phyloP scores from a whole-genome alignment of 2,329 filamentous ascomycete species.

The Sporothrix dimorphospora region DNA sequence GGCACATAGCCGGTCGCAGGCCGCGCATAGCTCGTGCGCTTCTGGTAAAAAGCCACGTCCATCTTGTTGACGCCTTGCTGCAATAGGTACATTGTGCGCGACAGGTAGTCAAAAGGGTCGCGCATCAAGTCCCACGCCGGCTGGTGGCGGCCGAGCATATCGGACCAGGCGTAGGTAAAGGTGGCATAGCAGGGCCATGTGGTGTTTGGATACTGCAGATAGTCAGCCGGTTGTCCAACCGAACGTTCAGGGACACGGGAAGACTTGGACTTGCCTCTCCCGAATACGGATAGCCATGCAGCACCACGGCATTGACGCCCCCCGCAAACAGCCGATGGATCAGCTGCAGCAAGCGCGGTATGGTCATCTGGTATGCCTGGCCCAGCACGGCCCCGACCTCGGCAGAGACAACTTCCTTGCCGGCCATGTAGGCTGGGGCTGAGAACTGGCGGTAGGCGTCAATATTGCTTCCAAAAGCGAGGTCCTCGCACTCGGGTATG shows the following conservation, averaged over 20 bases:
- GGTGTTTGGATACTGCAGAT: not conserved
- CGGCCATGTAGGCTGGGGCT: not conserved
- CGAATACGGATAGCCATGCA: not conserved
- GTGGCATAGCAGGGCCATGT: not conserved
- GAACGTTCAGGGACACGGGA: not conserved
- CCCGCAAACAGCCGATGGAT: conserved; percentile 6
- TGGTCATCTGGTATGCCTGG: not conserved
- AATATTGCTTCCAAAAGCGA: conserved; percentile 9
- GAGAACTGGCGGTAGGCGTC: conserved; percentile 18
- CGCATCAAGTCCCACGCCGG: not conserved
- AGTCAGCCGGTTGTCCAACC: not conserved
- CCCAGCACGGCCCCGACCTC: conserved; percentile 4
- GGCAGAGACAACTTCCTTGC: not conserved
- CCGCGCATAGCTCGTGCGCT: not conserved
- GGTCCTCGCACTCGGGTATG: conserved; percentile 16
- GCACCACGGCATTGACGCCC: conserved; percentile 1
- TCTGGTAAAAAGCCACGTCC: conserved; percentile 18
- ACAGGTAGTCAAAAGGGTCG: not conserved
- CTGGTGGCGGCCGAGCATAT: conserved; percentile 12
- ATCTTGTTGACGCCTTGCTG: not conserved
- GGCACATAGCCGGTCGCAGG: not conserved
- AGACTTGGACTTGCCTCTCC: not conserved
- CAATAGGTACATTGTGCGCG: not conserved
- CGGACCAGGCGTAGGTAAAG: conserved; percentile 17
- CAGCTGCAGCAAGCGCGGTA: not conserved